Percentiles rank a stretch among this genome's conserved stretches.
Evolutionary conservation across 1,284 basidiomycete species (phyloP).

Genomic region (Vanrija sp.): DNA sequence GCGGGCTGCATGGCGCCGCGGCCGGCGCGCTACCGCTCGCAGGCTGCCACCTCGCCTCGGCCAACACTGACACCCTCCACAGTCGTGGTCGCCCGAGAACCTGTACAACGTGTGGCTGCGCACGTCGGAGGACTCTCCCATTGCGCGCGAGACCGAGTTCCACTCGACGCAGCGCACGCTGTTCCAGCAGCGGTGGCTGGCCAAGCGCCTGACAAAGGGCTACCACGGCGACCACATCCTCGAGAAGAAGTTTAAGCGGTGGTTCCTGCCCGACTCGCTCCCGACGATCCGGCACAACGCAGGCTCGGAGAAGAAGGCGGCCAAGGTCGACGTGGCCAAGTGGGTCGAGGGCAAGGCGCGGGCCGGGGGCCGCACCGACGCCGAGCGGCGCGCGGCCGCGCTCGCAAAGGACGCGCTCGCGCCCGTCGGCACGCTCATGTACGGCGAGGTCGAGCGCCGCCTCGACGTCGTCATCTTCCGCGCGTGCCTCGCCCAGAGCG

Average conservation of each 20-base stretch:
- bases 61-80: conserved; percentile 7
- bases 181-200: conserved; percentile 88
- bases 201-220: conserved; percentile 83
- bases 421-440: conserved; percentile 86
- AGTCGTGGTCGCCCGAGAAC: conserved; percentile 80
- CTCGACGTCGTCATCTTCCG: conserved; percentile 91
- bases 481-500: conserved; percentile 81
- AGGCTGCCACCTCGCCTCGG: not conserved
- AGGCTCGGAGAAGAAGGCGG: conserved; percentile 45
- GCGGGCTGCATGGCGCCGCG: too few species aligned
- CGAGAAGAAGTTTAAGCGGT: conserved; percentile 89
- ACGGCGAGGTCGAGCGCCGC: conserved; percentile 84
- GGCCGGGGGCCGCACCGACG: conserved; percentile 34
- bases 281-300: conserved; percentile 65
- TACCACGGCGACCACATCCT: conserved; percentile 97
- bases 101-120: conserved; percentile 74
- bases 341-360: conserved; percentile 55
- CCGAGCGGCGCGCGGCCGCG: conserved; percentile 52
- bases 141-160: conserved; percentile 57
- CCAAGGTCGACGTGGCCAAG: conserved; percentile 52
- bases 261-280: conserved; percentile 83
- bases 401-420: conserved; percentile 58
- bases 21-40: too few species aligned
- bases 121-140: conserved; percentile 53
- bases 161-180: conserved; percentile 62